phyloP scores from a whole-genome alignment of 768 basidiomycete species.

The Rhodotorula kratochvilovae region DNA sequence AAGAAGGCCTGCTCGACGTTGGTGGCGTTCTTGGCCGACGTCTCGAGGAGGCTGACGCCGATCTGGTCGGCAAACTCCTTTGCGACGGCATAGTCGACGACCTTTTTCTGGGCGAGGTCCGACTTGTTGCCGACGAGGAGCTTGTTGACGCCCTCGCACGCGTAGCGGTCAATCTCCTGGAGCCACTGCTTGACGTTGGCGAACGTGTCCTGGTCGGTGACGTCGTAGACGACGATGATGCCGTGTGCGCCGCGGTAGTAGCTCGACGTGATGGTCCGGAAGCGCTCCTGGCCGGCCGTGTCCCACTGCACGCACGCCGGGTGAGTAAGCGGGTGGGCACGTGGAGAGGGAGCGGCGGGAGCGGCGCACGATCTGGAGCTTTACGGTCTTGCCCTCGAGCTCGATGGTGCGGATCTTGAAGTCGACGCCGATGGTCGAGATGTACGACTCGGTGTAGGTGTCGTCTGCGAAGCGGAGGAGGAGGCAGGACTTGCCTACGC shows the following conservation, averaged over 20 bases:
- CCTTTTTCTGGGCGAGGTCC: slow-evolving; percentile 84
- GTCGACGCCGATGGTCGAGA: slow-evolving; percentile 92
- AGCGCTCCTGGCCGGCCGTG: slow-evolving; percentile 97
- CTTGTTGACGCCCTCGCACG: slow-evolving; percentile 98
- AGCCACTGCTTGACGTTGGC: slow-evolving; percentile 80
- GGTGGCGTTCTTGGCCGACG: slow-evolving; percentile 92
- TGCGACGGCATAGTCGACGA: slow-evolving; percentile 49
- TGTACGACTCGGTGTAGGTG: slow-evolving; percentile 98
- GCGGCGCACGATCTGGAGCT: slow-evolving; percentile 80
- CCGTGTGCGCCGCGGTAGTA: slow-evolving; percentile 99
- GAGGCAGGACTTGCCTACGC: slow-evolving; percentile 83
- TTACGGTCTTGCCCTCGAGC: slow-evolving; percentile 93
- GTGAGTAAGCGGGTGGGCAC: neutral
- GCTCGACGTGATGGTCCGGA: slow-evolving; percentile 97
- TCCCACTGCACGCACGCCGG: slow-evolving; percentile 78
- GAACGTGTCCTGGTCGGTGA: slow-evolving; percentile 67
- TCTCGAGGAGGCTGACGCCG: slow-evolving; percentile 93
- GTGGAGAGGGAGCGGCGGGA: neutral
- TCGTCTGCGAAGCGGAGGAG: slow-evolving; percentile 86
- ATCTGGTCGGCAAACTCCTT: slow-evolving; percentile 83
- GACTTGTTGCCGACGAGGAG: slow-evolving; percentile 98
- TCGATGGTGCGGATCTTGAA: slow-evolving; percentile 99
- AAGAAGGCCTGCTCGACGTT: slow-evolving; percentile 99
- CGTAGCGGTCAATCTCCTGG: slow-evolving; percentile 56
- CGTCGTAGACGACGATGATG: slow-evolving; percentile 87